These are phyloP conservation scores for Annulohypoxylon bovei DNA, from an alignment of 495 filamentous ascomycete genomes.

Conservation along the genomic window DNA sequence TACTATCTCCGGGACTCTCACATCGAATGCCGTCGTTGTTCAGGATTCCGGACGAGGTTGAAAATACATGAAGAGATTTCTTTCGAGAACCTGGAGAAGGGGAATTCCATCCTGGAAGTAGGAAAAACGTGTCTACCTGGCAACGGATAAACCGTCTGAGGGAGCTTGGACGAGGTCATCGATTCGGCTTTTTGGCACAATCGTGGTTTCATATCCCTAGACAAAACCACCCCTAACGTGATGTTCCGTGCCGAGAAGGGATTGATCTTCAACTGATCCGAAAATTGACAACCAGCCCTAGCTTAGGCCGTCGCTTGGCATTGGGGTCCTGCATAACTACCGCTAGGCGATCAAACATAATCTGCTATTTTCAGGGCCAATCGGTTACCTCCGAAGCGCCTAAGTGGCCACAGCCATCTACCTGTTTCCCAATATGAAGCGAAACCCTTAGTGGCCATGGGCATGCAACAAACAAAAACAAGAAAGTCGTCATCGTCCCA, in stretches of 20 bases:
- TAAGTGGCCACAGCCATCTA: constrained; percentile 12
- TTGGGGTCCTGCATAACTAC: constrained; percentile 14
- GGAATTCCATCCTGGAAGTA: constrained; percentile 29
- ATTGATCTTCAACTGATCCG: constrained; percentile 37
- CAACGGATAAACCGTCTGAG: constrained; percentile 13
- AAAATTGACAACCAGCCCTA: constrained; percentile 10
- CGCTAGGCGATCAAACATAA: constrained; percentile 35
- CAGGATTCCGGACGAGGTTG: constrained; percentile 10
- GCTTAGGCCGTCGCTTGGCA: constrained; percentile 1
- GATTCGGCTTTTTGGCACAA: constrained; percentile 35
- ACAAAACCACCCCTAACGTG: constrained; percentile 34
- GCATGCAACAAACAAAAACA: constrained; percentile 21
- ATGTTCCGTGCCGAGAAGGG: constrained; percentile 24
- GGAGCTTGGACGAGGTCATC: constrained; percentile 38
- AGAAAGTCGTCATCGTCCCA: background rate
- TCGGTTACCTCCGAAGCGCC: constrained; percentile 20
- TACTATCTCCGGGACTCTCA: constrained; percentile 28
- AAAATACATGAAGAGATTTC: constrained; percentile 27
- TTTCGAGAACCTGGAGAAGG: constrained; percentile 23
- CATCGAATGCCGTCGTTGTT: constrained; percentile 21
- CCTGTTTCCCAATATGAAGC: constrained; percentile 25
- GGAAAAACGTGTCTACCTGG: constrained; percentile 18
- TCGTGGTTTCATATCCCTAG: constrained; percentile 44
- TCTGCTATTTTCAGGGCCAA: constrained; percentile 15
- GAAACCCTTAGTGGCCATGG: constrained; percentile 24